Evolutionary conservation across 1,284 basidiomycete genomes (phyloP), one percentile per base, ranked within the genome.

Genomic region (Meripilus lineatus): DNA sequence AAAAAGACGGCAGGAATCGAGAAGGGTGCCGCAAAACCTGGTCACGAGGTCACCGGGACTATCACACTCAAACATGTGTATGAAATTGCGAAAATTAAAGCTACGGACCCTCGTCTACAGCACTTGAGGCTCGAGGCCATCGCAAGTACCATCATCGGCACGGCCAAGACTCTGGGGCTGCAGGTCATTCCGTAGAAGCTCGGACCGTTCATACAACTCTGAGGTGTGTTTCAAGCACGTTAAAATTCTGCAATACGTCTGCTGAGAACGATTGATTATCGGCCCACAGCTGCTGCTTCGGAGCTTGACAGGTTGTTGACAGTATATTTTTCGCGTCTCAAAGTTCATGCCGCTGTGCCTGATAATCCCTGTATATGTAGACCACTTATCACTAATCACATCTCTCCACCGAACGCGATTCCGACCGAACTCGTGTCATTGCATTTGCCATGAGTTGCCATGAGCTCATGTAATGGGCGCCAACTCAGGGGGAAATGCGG

Each of bases 21-120:
- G 56, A 94, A 93, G 65, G 95, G 94, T 33, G 78, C 89, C 30
- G 88, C 80, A 32, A 81, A 81, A 57, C 84, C 86, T 40, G 89
- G 87, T 18, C 84, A 81, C 69, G 86, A 82, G 61, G 68, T 75
- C 48, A 72, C 77, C 48, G 93, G 89, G 38, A 93, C 86, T 22
- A 77, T 99, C 58, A 89, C 81, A 54, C 76, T 99, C 58, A 99
- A 99, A 74, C 94, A 98, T 70, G 79, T 99, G 59, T 99, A 96
- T 67, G 96, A 99, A 74, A 98, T 99, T 61, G 93, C 96, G 30
- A 96, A 91, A 75, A 89, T 99, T 65, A 99, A 99, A 73, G 79
- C 84, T 49, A 81, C 77, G 56, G 96, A 99, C 68, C 84, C 87
- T 46, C 87, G 90, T 62, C 70, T 95, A 71, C 85, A 81, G 69